phyloP scores from a whole-genome alignment of 331 rosid genomes.

The Arachis monticola region DNA sequence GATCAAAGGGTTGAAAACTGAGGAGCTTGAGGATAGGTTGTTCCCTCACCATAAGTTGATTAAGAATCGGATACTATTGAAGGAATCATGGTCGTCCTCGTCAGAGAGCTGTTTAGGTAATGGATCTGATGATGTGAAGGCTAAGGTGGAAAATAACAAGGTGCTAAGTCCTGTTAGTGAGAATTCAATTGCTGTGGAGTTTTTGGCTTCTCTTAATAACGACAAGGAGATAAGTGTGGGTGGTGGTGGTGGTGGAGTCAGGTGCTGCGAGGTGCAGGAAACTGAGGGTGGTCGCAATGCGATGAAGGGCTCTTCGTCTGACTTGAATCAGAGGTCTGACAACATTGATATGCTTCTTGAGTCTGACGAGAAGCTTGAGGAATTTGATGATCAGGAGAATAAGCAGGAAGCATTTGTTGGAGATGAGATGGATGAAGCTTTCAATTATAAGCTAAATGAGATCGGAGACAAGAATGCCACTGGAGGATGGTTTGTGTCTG shows the following conservation, averaged over 20 bases:
- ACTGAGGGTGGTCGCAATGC: slow-evolving; percentile 42
- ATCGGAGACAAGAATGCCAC: slow-evolving; percentile 72
- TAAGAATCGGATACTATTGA: slow-evolving; percentile 46
- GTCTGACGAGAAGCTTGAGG: slow-evolving; percentile 76
- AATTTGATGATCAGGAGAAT: slow-evolving; percentile 75
- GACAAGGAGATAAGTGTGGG: slow-evolving; percentile 37
- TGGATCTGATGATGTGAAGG: slow-evolving; percentile 30
- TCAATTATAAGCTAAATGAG: slow-evolving; percentile 61
- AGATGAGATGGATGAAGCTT: slow-evolving; percentile 68
- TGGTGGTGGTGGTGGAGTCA: slow-evolving; percentile 16
- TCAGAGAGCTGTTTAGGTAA: too few relatives aligned
- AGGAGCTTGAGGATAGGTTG: slow-evolving; percentile 79
- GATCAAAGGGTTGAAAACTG: slow-evolving; percentile 54
- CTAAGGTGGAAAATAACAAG: slow-evolving; percentile 49
- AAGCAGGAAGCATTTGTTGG: slow-evolving; percentile 47
- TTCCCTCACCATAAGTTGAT: slow-evolving; percentile 89
- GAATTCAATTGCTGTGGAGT: slow-evolving; percentile 61
- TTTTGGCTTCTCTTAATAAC: slow-evolving; percentile 64
- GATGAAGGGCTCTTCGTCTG: slow-evolving; percentile 31
- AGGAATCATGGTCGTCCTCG: background rate
- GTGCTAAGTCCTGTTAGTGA: slow-evolving; percentile 55
- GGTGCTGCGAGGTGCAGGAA: slow-evolving; percentile 58
- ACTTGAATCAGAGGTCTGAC: slow-evolving; percentile 44
- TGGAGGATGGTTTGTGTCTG: slow-evolving; percentile 91
- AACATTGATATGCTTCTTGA: slow-evolving; percentile 57